Percentiles rank a stretch among this genome's conserved stretches.
phyloP scores from a whole-genome alignment of 371 early-diverging fungal species.

The Mortierella sp. region DNA sequence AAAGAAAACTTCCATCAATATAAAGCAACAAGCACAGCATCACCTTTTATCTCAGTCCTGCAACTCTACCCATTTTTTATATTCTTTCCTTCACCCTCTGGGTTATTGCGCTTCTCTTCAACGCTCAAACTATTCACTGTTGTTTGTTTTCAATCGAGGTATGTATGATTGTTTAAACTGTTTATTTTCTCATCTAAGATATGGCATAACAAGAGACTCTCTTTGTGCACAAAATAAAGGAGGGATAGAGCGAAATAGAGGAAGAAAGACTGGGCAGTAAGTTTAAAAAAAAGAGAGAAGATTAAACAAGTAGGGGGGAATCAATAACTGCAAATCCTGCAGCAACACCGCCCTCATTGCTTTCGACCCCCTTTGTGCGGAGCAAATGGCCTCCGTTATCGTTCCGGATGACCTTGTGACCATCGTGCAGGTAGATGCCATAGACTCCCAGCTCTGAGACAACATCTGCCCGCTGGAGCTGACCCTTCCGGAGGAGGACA shows the following conservation, averaged over 20 bases:
- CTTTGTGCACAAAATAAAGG: background rate
- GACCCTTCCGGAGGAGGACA: conserved; percentile 86
- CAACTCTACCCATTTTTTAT: background rate
- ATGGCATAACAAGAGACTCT: no score
- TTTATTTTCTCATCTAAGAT: background rate
- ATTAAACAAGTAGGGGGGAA: conserved; percentile 79
- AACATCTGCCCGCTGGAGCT: conserved; percentile 79
- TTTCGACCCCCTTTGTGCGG: conserved; percentile 88
- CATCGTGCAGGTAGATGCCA: conserved; percentile 88
- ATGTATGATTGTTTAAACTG: no score
- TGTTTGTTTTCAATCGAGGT: background rate
- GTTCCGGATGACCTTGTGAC: conserved; percentile 78
- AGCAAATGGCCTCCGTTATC: conserved; percentile 91
- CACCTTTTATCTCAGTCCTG: background rate
- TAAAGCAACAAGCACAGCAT: background rate
- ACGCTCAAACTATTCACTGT: no score
- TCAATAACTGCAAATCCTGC: conserved; percentile 99
- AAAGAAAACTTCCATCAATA: background rate
- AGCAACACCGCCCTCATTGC: conserved; percentile 97
- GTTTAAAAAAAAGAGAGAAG: background rate
- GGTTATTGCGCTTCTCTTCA: background rate
- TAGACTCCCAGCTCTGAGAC: conserved; percentile 96
- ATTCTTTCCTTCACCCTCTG: background rate
- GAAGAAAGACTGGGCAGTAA: background rate
- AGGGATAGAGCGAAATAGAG: background rate